Evolutionary conservation across 495 filamentous ascomycete genomes (phyloP).

Genomic region (Aspergillus ostianus): DNA sequence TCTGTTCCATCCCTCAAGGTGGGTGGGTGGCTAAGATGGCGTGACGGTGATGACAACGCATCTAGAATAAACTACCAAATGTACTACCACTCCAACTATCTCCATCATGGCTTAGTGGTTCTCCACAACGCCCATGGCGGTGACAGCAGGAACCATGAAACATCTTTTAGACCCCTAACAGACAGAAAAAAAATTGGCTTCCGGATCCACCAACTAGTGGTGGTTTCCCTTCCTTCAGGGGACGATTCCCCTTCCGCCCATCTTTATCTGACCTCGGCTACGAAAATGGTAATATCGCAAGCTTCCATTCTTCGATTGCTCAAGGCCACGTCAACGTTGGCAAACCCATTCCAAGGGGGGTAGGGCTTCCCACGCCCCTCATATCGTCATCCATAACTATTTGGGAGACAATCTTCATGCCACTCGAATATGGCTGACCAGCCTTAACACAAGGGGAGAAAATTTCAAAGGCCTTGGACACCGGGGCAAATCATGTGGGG

Average conservation of each 20-base stretch:
- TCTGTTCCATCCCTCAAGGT: not conserved
- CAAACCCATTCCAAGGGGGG: not conserved
- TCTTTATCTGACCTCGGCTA: not conserved
- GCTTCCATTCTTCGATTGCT: conserved; percentile 2
- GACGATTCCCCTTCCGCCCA: not conserved
- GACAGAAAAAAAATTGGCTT: not conserved
- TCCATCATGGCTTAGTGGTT: not conserved
- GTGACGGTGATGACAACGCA: not conserved
- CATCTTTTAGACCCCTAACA: not conserved
- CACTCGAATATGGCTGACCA: not conserved
- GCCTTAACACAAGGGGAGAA: not conserved
- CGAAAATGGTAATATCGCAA: not conserved
- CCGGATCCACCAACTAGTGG: not conserved
- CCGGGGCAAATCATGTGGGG: conserved; percentile 6
- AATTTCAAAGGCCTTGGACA: conserved; percentile 4
- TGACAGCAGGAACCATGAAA: not conserved
- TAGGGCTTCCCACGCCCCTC: not conserved
- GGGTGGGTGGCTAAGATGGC: not conserved
- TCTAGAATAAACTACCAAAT: not conserved
- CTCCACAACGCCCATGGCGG: not conserved
- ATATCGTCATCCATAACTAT: not conserved
- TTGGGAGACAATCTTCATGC: not conserved
- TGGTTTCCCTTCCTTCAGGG: not conserved
- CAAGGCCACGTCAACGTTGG: conserved; percentile 6
- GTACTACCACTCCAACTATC: not conserved